Conservation (phyloP, 2,329 filamentous ascomycete genomes). For the Nemania diffusa region DNA sequence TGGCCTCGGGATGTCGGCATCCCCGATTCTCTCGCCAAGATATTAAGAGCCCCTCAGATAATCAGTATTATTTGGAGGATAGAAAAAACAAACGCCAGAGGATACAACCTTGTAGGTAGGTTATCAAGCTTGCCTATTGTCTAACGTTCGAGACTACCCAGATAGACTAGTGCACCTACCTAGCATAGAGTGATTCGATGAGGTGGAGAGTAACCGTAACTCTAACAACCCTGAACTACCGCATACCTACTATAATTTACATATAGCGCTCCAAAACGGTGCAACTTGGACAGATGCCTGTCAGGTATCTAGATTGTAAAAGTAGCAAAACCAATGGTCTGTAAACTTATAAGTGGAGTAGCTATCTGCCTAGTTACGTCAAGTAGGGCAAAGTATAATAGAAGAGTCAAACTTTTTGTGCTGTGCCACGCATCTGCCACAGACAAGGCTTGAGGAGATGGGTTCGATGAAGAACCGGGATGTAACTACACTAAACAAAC, state of each 20-base stretch:
- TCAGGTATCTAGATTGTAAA: too few species aligned
- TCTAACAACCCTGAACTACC: too few species aligned
- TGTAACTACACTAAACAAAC: not conserved
- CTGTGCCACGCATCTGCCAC: constrained; percentile 2
- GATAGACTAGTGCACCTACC: not conserved
- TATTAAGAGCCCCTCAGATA: constrained; percentile 1
- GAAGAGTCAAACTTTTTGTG: not conserved
- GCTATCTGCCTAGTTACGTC: too few species aligned
- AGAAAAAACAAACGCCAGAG: not conserved
- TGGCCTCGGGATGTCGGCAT: not conserved
- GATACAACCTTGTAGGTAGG: not conserved
- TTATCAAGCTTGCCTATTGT: not conserved
- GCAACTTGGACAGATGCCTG: too few species aligned
- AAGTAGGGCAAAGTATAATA: not conserved
- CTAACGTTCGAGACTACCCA: too few species aligned
- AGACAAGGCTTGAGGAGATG: not conserved
- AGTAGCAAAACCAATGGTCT: too few species aligned
- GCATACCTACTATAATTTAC: too few species aligned
- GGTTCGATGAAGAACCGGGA: not conserved
- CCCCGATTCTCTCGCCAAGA: constrained; percentile 3
- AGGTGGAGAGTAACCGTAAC: not conserved
- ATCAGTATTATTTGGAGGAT: constrained; percentile 1
- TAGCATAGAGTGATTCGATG: not conserved
- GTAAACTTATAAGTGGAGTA: too few species aligned
- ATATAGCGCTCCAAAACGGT: too few species aligned